Evolutionary conservation across 2,329 filamentous ascomycete genomes (phyloP).

Genomic region (Paracoccidioides lutzii): DNA sequence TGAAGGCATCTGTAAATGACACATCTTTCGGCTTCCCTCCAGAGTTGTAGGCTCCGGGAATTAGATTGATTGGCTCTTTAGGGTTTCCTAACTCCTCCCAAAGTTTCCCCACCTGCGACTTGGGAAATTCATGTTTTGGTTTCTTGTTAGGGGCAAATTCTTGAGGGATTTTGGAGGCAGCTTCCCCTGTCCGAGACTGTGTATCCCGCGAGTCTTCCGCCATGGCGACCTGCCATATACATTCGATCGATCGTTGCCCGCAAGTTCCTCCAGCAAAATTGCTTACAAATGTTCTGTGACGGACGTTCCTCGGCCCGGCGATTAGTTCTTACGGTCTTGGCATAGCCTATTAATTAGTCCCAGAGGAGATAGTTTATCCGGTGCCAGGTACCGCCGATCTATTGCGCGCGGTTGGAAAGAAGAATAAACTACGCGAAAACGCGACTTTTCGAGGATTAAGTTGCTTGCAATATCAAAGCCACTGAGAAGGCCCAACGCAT

Average conservation of each 20-base stretch:
- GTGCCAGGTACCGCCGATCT: not conserved
- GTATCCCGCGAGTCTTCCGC: constrained; percentile 11
- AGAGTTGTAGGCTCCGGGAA: constrained; percentile 46
- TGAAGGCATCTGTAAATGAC: constrained; percentile 29
- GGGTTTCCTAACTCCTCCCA: constrained; percentile 37
- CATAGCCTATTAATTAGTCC: not conserved
- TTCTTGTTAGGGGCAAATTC: constrained; percentile 16
- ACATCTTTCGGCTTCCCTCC: constrained; percentile 39
- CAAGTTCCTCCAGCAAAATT: not conserved
- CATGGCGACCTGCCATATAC: constrained; percentile 4
- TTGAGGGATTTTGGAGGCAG: not conserved
- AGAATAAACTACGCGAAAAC: not conserved
- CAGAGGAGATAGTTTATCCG: not conserved
- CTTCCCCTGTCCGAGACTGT: not conserved
- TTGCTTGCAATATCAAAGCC: not conserved
- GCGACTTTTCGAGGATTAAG: not conserved
- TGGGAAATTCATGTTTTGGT: constrained; percentile 30
- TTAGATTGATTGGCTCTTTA: constrained; percentile 39
- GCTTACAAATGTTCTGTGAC: not conserved
- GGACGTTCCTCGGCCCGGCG: not conserved
- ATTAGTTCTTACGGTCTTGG: constrained; percentile 1
- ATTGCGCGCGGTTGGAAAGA: not conserved
- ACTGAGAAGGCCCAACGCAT: not conserved
- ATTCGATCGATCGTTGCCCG: not conserved
- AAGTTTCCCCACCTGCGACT: constrained; percentile 36